phyloP scores from a whole-genome alignment of 352 stramenopile species.

The Phytophthora kernoviae region DNA sequence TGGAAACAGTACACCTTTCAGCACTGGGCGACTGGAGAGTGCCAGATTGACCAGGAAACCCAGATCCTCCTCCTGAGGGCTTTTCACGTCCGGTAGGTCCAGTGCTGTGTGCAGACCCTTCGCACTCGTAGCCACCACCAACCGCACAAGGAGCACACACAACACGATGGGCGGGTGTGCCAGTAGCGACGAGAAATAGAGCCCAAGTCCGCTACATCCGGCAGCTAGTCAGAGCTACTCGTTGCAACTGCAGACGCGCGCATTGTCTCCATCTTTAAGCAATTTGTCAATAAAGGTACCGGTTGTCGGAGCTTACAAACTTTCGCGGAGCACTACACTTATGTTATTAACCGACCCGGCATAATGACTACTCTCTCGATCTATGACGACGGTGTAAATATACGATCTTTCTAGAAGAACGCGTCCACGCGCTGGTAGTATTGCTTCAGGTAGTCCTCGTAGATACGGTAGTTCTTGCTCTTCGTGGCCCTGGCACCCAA shows the following conservation, averaged over 20 bases:
- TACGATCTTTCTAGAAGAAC: too few species aligned
- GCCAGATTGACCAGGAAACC: constrained; percentile 68
- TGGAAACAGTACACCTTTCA: constrained; percentile 53
- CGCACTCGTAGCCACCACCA: constrained; percentile 50
- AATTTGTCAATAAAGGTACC: constrained; percentile 50
- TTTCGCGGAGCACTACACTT: too few species aligned
- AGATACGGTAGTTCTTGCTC: too few species aligned
- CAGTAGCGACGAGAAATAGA: constrained; percentile 56
- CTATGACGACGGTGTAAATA: too few species aligned
- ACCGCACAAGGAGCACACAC: constrained; percentile 59
- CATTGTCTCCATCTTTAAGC: constrained; percentile 38
- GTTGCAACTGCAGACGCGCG: constrained; percentile 7
- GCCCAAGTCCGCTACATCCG: constrained; percentile 56
- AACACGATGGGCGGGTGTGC: constrained; percentile 67
- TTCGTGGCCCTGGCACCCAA: too few species aligned
- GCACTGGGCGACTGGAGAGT: constrained; percentile 55
- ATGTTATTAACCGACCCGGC: too few species aligned
- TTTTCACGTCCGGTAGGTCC: constrained; percentile 66
- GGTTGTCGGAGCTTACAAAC: too few species aligned
- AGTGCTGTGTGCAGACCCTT: constrained; percentile 45
- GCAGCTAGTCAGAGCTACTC: constrained; percentile 41
- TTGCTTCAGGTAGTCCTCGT: too few species aligned
- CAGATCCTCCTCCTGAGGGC: constrained; percentile 64
- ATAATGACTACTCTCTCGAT: too few species aligned
- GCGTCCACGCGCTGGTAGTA: too few species aligned